Percentiles rank a stretch among this genome's conserved stretches.
phyloP scores from a whole-genome alignment of 192 early-diverging fungal genomes.

The Backusella macrospora region DNA sequence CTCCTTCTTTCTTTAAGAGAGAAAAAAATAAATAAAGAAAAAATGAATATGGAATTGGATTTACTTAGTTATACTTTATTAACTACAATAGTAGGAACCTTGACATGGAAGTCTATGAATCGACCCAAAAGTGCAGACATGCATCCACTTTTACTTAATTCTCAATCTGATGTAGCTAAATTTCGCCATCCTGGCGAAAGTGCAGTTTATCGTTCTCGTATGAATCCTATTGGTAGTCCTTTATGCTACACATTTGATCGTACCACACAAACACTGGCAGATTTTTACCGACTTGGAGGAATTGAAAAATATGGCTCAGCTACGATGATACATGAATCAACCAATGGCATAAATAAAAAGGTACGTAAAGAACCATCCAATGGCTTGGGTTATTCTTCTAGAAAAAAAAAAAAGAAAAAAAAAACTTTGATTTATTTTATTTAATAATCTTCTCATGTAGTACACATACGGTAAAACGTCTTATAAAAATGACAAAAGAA shows the following conservation, averaged over 20 bases:
- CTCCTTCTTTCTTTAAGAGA: neutral
- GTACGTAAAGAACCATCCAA: constrained; percentile 18
- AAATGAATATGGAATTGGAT: constrained; percentile 49
- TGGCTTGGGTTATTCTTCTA: neutral
- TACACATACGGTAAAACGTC: constrained; percentile 42
- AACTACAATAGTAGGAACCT: constrained; percentile 41
- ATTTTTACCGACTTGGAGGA: constrained; percentile 50
- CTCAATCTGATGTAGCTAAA: constrained; percentile 52
- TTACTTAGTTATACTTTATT: constrained; percentile 48
- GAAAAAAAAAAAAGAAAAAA: neutral
- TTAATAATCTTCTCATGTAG: constrained; percentile 21
- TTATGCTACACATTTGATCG: constrained; percentile 41
- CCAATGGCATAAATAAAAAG: neutral
- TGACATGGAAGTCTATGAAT: constrained; percentile 38
- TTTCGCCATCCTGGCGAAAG: constrained; percentile 55
- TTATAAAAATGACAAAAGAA: constrained; percentile 4
- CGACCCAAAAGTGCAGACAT: constrained; percentile 53
- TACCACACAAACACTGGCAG: constrained; percentile 46
- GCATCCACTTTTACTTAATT: constrained; percentile 58
- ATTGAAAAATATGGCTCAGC: neutral
- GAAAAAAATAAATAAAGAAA: too few relatives aligned
- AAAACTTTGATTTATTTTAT: neutral
- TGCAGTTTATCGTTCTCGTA: constrained; percentile 54
- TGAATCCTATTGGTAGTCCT: constrained; percentile 42
- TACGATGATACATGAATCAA: constrained; percentile 4